A percentile compares a stretch with the other conserved stretches of the same genome.
Conservation (phyloP, 768 basidiomycete species). For the Tylopilus balloui region DNA sequence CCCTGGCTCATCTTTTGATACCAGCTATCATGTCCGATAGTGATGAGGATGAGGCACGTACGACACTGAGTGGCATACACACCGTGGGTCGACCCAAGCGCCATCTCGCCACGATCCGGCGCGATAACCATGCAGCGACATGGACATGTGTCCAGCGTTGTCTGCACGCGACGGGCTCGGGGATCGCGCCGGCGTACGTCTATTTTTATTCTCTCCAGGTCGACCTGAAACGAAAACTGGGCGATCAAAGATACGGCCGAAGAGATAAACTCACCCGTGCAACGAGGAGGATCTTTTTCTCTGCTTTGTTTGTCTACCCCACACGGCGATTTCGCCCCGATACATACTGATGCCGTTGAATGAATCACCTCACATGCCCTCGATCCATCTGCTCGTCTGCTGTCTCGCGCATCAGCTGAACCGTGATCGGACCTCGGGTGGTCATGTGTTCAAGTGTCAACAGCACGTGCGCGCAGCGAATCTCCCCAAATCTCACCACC, state of each 20-base stretch:
- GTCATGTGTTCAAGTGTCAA: not conserved
- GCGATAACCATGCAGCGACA: not conserved
- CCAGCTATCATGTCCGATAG: not conserved
- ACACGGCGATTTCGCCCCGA: not conserved
- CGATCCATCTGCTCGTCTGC: not conserved
- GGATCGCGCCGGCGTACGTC: not conserved
- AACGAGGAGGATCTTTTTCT: not conserved
- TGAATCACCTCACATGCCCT: not conserved
- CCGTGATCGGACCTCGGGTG: not conserved
- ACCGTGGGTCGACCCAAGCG: too few species aligned
- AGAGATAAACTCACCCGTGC: constrained; percentile 2
- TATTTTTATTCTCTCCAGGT: constrained; percentile 1
- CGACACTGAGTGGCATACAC: constrained; percentile 1
- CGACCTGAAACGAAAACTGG: not conserved
- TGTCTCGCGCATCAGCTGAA: constrained; percentile 5
- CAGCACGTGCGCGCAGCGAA: not conserved
- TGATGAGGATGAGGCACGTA: not conserved
- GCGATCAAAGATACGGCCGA: constrained; percentile 4
- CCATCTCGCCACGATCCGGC: too few species aligned
- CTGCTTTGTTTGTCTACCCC: not conserved
- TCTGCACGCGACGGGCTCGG: not conserved
- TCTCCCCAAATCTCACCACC: constrained; percentile 1
- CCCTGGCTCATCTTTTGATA: not conserved
- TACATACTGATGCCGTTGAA: not conserved
- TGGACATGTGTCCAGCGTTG: not conserved